phyloP scores from a whole-genome alignment of 2,329 filamentous ascomycete genomes.

The Penicillium thymicola region DNA sequence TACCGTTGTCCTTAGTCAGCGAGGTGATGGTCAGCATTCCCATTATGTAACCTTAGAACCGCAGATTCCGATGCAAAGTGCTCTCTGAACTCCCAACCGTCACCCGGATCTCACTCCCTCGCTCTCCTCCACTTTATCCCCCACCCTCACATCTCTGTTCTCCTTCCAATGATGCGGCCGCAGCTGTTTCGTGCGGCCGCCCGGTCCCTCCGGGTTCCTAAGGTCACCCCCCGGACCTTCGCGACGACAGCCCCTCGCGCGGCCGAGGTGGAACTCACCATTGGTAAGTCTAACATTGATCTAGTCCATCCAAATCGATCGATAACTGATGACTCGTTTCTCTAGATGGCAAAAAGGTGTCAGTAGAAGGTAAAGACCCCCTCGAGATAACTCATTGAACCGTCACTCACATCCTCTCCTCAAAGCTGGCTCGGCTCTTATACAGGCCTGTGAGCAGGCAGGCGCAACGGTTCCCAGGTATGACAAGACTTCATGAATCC shows the following conservation, averaged over 20 bases:
- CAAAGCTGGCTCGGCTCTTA: constrained; percentile 88
- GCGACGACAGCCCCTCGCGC: constrained; percentile 72
- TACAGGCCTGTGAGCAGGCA: constrained; percentile 98
- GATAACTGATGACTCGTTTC: constrained; percentile 32
- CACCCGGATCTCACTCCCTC: constrained; percentile 12
- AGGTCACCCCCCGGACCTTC: constrained; percentile 69
- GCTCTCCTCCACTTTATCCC: constrained; percentile 15
- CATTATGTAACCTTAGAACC: constrained; percentile 31
- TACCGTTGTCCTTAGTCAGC: constrained; percentile 27
- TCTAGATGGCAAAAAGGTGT: constrained; percentile 94
- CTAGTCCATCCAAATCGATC: constrained; percentile 58
- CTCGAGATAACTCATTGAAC: constrained; percentile 4
- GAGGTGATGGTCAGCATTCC: constrained; percentile 25
- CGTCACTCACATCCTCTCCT: constrained; percentile 24
- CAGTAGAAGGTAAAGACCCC: constrained; percentile 74
- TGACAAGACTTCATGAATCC: constrained; percentile 23
- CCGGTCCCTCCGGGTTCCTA: constrained; percentile 53
- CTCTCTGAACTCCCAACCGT: constrained; percentile 24
- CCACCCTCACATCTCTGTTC: constrained; percentile 15
- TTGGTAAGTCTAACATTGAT: constrained; percentile 60
- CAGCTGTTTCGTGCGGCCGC: constrained; percentile 61
- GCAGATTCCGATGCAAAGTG: constrained; percentile 34
- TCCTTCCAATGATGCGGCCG: constrained; percentile 57
- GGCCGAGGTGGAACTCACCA: constrained; percentile 94
- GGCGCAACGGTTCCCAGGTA: constrained; percentile 83